phyloP scores from a whole-genome alignment of 345 rosid genomes.

The Brassica carinata region DNA sequence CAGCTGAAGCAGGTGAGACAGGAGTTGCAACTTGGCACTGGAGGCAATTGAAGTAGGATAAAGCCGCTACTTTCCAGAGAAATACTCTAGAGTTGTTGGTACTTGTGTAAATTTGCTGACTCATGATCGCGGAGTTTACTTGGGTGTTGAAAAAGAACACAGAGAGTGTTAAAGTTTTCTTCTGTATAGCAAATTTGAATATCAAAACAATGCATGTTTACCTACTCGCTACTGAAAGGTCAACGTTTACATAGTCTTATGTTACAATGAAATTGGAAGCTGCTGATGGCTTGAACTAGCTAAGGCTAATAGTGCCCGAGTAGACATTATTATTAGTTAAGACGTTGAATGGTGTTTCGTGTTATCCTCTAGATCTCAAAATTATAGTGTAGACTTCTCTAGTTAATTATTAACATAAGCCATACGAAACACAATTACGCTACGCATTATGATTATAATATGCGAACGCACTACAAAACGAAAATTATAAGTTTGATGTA shows the following conservation, averaged over 20 bases:
- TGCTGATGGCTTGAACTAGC: not conserved
- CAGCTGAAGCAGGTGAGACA: constrained; percentile 26
- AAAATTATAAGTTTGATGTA: not conserved
- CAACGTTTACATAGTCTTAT: not conserved
- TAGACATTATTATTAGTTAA: not conserved
- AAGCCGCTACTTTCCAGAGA: not conserved
- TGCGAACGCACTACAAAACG: not conserved
- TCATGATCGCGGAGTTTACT: not conserved
- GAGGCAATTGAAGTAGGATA: not conserved
- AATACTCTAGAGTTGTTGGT: not conserved
- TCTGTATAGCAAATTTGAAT: constrained; percentile 14
- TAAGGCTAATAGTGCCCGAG: not conserved
- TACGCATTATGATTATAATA: not conserved
- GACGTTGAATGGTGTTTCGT: not conserved
- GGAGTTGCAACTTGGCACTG: constrained; percentile 17
- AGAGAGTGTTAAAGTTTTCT: not conserved
- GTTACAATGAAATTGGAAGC: not conserved
- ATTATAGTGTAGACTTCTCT: not conserved
- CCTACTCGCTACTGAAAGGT: not conserved
- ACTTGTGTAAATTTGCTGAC: not conserved
- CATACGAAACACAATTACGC: not conserved
- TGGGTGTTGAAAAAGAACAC: constrained; percentile 9
- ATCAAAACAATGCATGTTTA: constrained; percentile 11
- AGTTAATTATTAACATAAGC: not conserved
- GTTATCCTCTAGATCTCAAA: not conserved